A percentile compares a stretch with the other conserved stretches of the same genome.
Conservation (phyloP, 1,284 basidiomycete genomes). For the Inonotus obliquus region DNA sequence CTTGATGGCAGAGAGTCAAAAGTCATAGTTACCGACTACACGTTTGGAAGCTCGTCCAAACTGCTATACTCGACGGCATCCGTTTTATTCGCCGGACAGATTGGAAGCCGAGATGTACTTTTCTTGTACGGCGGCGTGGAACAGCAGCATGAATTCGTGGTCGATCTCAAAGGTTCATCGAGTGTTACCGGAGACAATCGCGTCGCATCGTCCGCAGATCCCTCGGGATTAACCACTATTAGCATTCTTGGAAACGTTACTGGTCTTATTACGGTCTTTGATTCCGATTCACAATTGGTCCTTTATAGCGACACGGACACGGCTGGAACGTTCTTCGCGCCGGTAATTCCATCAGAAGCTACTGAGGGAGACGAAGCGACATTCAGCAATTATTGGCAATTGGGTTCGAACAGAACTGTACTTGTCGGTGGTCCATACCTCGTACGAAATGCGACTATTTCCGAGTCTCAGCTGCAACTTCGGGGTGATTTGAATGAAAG, state of each 20-base stretch:
- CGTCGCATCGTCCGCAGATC: conserved; percentile 45
- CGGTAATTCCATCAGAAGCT: conserved; percentile 33
- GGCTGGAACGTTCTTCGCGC: conserved; percentile 54
- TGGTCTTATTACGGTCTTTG: conserved; percentile 59
- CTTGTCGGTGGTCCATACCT: conserved; percentile 55
- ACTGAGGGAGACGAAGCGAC: conserved; percentile 18
- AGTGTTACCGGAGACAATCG: conserved; percentile 45
- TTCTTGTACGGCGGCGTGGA: conserved; percentile 58
- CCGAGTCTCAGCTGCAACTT: conserved; percentile 35
- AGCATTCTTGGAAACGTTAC: conserved; percentile 49
- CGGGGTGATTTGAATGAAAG: conserved; percentile 44
- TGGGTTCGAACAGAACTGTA: conserved; percentile 49
- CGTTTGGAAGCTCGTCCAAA: conserved; percentile 31
- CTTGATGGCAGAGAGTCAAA: conserved; percentile 67
- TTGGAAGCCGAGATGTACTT: conserved; percentile 63
- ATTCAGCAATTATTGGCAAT: conserved; percentile 39
- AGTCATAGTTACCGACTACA: conserved; percentile 33
- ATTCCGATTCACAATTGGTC: conserved; percentile 60
- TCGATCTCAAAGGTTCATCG: conserved; percentile 43
- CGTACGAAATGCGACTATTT: conserved; percentile 43
- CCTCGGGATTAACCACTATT: conserved; percentile 5
- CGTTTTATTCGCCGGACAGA: conserved; percentile 61
- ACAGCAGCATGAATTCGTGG: conserved; percentile 55
- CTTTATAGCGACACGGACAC: conserved; percentile 61
- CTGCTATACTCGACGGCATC: conserved; percentile 27